Evolutionary conservation across 2,329 filamentous ascomycete species (phyloP).

Genomic region (Xylariaceae sp.): DNA sequence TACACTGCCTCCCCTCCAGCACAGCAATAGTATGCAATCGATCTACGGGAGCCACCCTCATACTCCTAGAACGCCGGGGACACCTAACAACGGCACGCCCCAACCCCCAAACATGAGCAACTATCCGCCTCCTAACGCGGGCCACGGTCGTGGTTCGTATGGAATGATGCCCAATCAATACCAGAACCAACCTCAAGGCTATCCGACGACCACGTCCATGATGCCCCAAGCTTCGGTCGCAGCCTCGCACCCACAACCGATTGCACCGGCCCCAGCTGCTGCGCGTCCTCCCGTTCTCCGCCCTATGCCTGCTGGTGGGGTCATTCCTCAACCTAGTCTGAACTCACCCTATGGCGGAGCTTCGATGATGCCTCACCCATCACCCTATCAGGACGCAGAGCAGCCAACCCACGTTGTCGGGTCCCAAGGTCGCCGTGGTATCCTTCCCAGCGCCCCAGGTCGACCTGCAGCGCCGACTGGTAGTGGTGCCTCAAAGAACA

Average conservation of each 20-base stretch:
- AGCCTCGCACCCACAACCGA: constrained; percentile 70
- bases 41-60: constrained; percentile 60
- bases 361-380: constrained; percentile 53
- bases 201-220: constrained; percentile 57
- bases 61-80: constrained; percentile 61
- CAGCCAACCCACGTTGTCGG: constrained; percentile 89
- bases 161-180: constrained; percentile 56
- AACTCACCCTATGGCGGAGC: constrained; percentile 59
- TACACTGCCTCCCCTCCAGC: constrained; percentile 55
- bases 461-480: constrained; percentile 75
- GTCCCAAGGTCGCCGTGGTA: constrained; percentile 87
- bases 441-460: constrained; percentile 86
- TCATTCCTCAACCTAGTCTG: constrained; percentile 58
- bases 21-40: constrained; percentile 48
- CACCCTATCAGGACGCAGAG: constrained; percentile 55
- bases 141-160: constrained; percentile 46
- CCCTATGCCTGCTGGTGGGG: constrained; percentile 68
- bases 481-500: constrained; percentile 68
- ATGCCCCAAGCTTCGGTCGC: constrained; percentile 65
- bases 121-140: constrained; percentile 29
- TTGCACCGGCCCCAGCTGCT: constrained; percentile 67
- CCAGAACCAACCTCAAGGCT: constrained; percentile 52
- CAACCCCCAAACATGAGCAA: constrained; percentile 51
- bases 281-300: constrained; percentile 60
- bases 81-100: constrained; percentile 53